phyloP scores from a whole-genome alignment of 768 basidiomycete genomes.

The Termitomyces sp. region DNA sequence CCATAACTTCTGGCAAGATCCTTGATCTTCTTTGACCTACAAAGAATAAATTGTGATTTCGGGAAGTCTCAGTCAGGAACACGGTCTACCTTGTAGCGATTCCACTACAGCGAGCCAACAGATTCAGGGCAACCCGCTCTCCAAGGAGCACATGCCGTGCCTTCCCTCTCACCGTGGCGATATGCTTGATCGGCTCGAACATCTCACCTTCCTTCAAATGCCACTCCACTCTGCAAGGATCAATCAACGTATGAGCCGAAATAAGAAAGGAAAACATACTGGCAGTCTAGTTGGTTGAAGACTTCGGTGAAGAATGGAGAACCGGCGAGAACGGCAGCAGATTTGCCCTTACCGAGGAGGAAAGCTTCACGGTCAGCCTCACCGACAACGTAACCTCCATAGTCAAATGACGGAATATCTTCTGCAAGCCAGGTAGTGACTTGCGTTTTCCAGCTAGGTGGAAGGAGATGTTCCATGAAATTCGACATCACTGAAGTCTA shows the following conservation, averaged over 20 bases:
- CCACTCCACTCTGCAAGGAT: conserved; percentile 78
- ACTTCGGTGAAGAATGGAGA: conserved; percentile 95
- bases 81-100: conserved; percentile 84
- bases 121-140: conserved; percentile 89
- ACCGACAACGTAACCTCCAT: conserved; percentile 94
- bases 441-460: conserved; percentile 87
- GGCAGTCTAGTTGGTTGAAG: conserved; percentile 83
- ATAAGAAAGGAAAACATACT: conserved; percentile 46
- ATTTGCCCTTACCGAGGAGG: conserved; percentile 85
- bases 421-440: conserved; percentile 83
- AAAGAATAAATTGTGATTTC: conserved; percentile 5
- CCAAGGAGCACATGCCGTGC: conserved; percentile 85
- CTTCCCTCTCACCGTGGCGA: conserved; percentile 89
- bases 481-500: conserved; percentile 20
- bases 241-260: background rate
- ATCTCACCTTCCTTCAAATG: conserved; percentile 79
- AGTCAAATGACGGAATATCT: conserved; percentile 95
- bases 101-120: conserved; percentile 92
- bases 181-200: conserved; percentile 75
- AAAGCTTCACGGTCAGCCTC: conserved; percentile 83
- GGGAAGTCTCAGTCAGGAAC: background rate
- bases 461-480: conserved; percentile 68
- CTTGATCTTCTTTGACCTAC: conserved; percentile 77
- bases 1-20: conserved; percentile 74
- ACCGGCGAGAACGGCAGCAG: conserved; percentile 80